Conservation (phyloP, 306 rosid species). For the Pterocarpus santalinus region DNA sequence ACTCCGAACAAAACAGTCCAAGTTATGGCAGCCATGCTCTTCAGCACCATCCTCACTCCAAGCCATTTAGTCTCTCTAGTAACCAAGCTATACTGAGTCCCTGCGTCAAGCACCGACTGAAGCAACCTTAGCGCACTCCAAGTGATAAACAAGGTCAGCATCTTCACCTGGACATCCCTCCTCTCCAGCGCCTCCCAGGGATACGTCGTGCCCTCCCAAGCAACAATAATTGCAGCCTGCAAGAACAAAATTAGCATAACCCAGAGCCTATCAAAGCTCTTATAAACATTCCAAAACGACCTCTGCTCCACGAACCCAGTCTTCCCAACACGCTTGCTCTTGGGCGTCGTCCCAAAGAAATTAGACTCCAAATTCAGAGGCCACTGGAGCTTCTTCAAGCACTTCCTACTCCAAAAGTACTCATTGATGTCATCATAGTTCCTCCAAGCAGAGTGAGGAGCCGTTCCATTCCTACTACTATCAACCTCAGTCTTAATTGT, state of each 20-base stretch:
- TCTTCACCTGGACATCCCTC: conserved; percentile 65
- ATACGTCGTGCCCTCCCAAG: conserved; percentile 66
- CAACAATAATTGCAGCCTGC: conserved; percentile 80
- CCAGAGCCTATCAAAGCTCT: conserved; percentile 95
- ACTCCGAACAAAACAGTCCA: conserved; percentile 83
- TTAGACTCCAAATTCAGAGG: conserved; percentile 63
- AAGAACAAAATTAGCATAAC: conserved; percentile 79
- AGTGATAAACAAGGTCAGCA: conserved; percentile 86
- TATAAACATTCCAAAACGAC: conserved; percentile 89
- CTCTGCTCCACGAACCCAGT: conserved; percentile 97
- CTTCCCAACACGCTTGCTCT: conserved; percentile 78
- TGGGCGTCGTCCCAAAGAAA: conserved; percentile 71
- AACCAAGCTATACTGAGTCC: conserved; percentile 95
- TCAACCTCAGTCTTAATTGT: conserved; percentile 77
- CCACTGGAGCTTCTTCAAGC: conserved; percentile 74
- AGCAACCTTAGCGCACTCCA: conserved; percentile 80
- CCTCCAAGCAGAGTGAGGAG: conserved; percentile 96
- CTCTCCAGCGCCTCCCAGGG: conserved; percentile 76
- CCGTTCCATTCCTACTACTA: conserved; percentile 81
- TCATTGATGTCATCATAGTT: conserved; percentile 92
- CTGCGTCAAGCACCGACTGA: conserved; percentile 92
- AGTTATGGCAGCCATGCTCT: conserved; percentile 67
- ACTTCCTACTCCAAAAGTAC: conserved; percentile 91
- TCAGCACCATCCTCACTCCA: conserved; percentile 87
- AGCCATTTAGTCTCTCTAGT: conserved; percentile 74